Percentiles rank a stretch among this genome's conserved stretches.
phyloP scores from a whole-genome alignment of 2,329 filamentous ascomycete genomes.

The Claviceps humidiphila region DNA sequence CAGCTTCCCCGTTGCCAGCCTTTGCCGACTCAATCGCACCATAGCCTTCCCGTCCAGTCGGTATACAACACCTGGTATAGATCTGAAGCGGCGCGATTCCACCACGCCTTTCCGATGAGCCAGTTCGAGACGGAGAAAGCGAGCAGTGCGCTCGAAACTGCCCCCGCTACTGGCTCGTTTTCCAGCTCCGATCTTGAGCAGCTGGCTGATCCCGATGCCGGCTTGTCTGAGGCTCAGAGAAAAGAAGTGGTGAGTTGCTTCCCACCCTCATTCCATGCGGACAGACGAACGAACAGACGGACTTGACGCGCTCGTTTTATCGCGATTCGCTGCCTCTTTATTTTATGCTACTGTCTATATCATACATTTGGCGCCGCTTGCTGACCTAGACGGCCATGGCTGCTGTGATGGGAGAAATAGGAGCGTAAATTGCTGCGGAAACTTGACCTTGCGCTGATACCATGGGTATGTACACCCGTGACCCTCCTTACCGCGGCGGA shows the following conservation, averaged over 20 bases:
- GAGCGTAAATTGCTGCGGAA: conserved; percentile 49
- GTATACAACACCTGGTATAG: too few species aligned
- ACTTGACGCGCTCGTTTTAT: too few species aligned
- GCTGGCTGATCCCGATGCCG: conserved; percentile 38
- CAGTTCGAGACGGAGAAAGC: conserved; percentile 16
- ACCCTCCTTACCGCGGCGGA: too few species aligned
- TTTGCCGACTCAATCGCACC: too few species aligned
- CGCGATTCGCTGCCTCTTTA: too few species aligned
- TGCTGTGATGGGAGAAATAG: conserved; percentile 21
- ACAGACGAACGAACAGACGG: too few species aligned
- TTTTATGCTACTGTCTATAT: too few species aligned
- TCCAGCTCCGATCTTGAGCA: conserved; percentile 16
- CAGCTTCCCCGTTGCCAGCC: too few species aligned
- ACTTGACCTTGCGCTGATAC: conserved; percentile 47
- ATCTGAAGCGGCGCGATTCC: too few species aligned
- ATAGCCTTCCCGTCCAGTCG: too few species aligned
- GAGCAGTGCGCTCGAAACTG: conserved; percentile 7
- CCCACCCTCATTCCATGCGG: neutral
- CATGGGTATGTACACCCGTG: conserved; percentile 30
- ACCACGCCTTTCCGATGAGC: conserved; percentile 13
- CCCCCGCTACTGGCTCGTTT: conserved; percentile 14
- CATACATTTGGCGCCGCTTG: too few species aligned
- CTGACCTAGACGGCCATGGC: neutral
- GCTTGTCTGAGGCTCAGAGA: conserved; percentile 49
- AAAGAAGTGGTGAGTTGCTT: conserved; percentile 40